phyloP scores from a whole-genome alignment of 2,329 filamentous ascomycete species.

The Colletotrichum somersetense region DNA sequence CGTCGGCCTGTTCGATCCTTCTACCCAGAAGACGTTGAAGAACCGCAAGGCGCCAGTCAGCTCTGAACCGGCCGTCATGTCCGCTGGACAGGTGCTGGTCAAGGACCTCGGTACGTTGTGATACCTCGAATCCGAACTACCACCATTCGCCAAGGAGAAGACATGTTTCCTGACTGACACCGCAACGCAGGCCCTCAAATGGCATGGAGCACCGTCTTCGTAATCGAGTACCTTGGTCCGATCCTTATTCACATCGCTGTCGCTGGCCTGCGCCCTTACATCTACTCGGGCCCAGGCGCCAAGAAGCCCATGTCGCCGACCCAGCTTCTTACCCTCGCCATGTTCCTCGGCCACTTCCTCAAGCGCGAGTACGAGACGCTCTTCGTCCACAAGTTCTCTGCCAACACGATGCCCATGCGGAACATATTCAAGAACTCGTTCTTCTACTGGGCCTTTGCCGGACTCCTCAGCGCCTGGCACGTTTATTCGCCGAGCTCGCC shows the following conservation, averaged over 20 bases:
- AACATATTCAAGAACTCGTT: slow-evolving; percentile 96
- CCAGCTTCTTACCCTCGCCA: slow-evolving; percentile 79
- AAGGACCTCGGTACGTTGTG: slow-evolving; percentile 85
- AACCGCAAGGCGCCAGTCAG: slow-evolving; percentile 68
- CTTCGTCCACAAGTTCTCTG: slow-evolving; percentile 94
- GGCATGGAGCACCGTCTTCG: slow-evolving; percentile 91
- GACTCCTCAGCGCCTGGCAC: slow-evolving; percentile 84
- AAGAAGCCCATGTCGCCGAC: slow-evolving; percentile 68
- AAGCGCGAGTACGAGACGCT: slow-evolving; percentile 97
- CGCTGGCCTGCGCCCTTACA: slow-evolving; percentile 78
- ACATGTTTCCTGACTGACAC: slow-evolving; percentile 14
- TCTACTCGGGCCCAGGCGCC: slow-evolving; percentile 57
- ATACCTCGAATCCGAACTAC: not conserved
- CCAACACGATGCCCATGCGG: slow-evolving; percentile 89
- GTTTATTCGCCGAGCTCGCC: slow-evolving; percentile 83
- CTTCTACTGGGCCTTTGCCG: slow-evolving; percentile 93
- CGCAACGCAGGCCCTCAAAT: slow-evolving; percentile 80
- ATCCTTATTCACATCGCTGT: slow-evolving; percentile 86
- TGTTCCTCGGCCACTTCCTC: slow-evolving; percentile 86
- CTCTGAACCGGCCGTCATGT: slow-evolving; percentile 62
- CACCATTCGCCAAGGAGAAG: not conserved
- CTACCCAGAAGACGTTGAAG: slow-evolving; percentile 73
- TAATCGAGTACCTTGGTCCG: slow-evolving; percentile 95
- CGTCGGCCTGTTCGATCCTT: slow-evolving; percentile 71
- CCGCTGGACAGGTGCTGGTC: slow-evolving; percentile 76